phyloP scores from a whole-genome alignment of 768 basidiomycete species.

The Hortiboletus campestris region DNA sequence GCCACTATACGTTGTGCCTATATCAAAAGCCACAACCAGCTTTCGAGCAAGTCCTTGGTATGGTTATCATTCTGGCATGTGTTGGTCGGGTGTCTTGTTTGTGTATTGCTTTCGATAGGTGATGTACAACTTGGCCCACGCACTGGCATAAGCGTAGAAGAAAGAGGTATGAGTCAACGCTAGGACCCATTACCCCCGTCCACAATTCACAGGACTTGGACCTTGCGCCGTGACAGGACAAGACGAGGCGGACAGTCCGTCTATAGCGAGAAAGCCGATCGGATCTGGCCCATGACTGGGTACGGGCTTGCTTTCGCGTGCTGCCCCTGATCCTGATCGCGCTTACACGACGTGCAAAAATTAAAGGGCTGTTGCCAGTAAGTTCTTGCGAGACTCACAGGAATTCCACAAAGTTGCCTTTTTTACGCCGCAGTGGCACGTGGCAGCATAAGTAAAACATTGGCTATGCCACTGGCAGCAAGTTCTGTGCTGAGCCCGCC shows the following conservation, averaged over 20 bases:
- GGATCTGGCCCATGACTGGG: not conserved
- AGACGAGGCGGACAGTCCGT: constrained; percentile 12
- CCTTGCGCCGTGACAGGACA: constrained; percentile 9
- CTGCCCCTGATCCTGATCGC: not conserved
- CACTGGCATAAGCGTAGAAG: not conserved
- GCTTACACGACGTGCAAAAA: no score
- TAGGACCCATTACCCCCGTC: not conserved
- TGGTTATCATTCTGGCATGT: constrained; percentile 33
- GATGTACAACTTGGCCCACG: no score
- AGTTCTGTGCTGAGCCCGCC: no score
- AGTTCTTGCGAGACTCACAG: not conserved
- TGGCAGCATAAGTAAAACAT: no score
- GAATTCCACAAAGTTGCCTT: not conserved
- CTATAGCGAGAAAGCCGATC: not conserved
- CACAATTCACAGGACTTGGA: not conserved
- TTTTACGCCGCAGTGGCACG: no score
- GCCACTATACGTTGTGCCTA: constrained; percentile 53
- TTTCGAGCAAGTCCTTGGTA: constrained; percentile 42
- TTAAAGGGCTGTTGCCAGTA: no score
- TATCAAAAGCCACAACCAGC: constrained; percentile 50
- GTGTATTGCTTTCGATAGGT: not conserved
- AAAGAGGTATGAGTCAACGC: not conserved
- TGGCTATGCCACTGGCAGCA: no score
- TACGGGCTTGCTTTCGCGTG: not conserved
- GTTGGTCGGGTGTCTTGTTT: not conserved